Evolutionary conservation across 768 basidiomycete species (phyloP), one percentile per base, ranked within the genome.

Genomic region (Termitomyces heimii): DNA sequence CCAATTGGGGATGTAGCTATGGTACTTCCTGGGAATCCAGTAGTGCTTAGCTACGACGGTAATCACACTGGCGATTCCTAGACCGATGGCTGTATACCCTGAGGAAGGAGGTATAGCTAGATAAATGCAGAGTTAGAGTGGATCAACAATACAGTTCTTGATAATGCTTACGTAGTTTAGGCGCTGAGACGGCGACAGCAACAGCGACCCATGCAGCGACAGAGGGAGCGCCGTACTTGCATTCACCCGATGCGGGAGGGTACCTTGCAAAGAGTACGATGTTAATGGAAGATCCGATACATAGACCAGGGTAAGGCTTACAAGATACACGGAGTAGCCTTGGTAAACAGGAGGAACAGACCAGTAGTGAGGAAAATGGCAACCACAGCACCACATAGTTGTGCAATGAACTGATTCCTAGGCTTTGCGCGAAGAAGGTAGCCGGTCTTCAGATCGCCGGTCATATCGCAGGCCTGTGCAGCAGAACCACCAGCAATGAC

Each of bases 401-500:
- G 83, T 26, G 80, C 82, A 58, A 82, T 71, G 64, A 86, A 86
- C 70, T 86, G 81, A 67, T 82, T 81, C 55, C 70, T 76, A 39
- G 85, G 85, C 62, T 83, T 85, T 13, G 83, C 80, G 51, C 85
- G 74, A 26, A 86, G 76, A 57, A 87, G 81, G 66, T 85, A 85
- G 59, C 83, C 82, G n/a, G 86, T 83, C 71, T 86, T 85, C 62
- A 86, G 67, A 66, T 87, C 85, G 55, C 83, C 79, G 46, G 80
- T 81, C 85, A 87, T 85, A 65, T 87, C 86, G 31, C 77, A 64
- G 24, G 82, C 76, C 63, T 84, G 82, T 22, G 76, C 80, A 22
- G 83, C 81, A 49, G 82, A 77, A 34, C 81, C 81, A 48, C 74
- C 81, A 28, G 82, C 74, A 60, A 84, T 69, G 44, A 79, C 73